Base-by-base conservation (phyloP, 257 asterid species). In the Echites panduratus region DNA sequence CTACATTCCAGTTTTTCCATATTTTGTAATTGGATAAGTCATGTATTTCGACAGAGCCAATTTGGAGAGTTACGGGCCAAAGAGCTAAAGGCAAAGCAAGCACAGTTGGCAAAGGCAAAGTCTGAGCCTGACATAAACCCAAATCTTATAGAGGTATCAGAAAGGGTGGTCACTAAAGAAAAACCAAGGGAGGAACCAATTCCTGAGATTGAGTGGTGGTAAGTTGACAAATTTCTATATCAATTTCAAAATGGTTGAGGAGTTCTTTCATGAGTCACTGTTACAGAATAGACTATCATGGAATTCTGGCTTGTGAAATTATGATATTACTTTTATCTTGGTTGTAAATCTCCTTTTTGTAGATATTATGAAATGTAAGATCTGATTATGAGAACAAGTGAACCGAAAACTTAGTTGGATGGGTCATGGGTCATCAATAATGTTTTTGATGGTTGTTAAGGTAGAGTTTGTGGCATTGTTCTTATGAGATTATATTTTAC, bases 131-230 rank as follows among this genome's bases (percentile, higher is more conserved):
- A 86, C 83, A 89, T 92, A 77, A 95, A 95, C 82, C 99, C 99
- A 68, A 95, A 95, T 84, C 84, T 90, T 73, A 92, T 95, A 38
- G 97, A 95, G 82, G 89, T 95, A 35, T 89, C 97, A 29, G 97
- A 95, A 84, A 87, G 99, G 80, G 86, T 91, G 70, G 68, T 86
- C 69, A 75, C 85, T 75, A 92, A 90, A 76, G 98, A 90, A 79
- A 95, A 88, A 76, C 86, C 82, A 53, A 91, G 85, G 87, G 99
- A 85, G 87, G 99, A 95, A 64, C 68, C 88, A 20, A 89, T 92
- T 76, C 99, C 99, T 19, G 99, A 91, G 45, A 88, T 92, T 8
- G 99, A 95, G 92, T 90, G 97, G 98, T 95, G 99, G 99, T 94
- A 85, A 86, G 96, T 79, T 58, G 43, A 70, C 78, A 71, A 26